Conservation (phyloP, 1,284 basidiomycete genomes). For the Ustilago shanxiensis region DNA sequence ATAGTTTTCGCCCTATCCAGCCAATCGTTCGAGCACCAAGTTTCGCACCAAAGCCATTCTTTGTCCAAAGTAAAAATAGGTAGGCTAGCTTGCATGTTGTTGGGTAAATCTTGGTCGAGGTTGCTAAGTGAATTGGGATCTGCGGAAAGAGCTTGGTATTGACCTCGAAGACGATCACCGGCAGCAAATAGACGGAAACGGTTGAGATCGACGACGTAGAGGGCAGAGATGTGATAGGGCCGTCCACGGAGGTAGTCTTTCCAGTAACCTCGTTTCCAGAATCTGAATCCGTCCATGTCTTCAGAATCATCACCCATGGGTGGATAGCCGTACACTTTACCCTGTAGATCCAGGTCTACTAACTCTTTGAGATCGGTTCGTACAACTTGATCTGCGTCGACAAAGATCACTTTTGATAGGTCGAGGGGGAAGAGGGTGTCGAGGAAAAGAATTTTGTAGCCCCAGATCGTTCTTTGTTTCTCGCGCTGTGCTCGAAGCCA, state of each 20-base stretch:
- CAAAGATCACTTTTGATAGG: slow-evolving; percentile 97
- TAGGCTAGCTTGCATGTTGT: slow-evolving; percentile 60
- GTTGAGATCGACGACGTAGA: slow-evolving; percentile 96
- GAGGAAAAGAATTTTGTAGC: slow-evolving; percentile 97
- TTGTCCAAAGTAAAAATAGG: slow-evolving; percentile 65
- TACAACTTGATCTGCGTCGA: slow-evolving; percentile 89
- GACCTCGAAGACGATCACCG: slow-evolving; percentile 88
- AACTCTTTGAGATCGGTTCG: slow-evolving; percentile 93
- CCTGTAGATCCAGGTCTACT: slow-evolving; percentile 88
- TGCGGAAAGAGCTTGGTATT: slow-evolving; percentile 91
- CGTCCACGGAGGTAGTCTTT: slow-evolving; percentile 51
- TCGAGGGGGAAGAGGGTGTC: slow-evolving; percentile 99
- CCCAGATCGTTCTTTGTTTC: slow-evolving; percentile 98
- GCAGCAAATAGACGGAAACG: slow-evolving; percentile 81
- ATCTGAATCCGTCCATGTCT: slow-evolving; percentile 95
- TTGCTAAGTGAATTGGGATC: slow-evolving; percentile 95
- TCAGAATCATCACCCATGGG: slow-evolving; percentile 95
- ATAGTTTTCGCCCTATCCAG: slow-evolving; percentile 65
- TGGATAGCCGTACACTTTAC: slow-evolving; percentile 78
- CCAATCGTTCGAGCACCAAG: slow-evolving; percentile 66
- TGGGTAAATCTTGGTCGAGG: slow-evolving; percentile 80
- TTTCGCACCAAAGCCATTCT: slow-evolving; percentile 70
- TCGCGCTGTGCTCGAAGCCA: slow-evolving; percentile 97
- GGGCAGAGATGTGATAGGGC: slow-evolving; percentile 73
- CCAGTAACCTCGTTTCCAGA: slow-evolving; percentile 87